Evolutionary conservation across 2,329 filamentous ascomycete genomes (phyloP), one percentile per base, ranked within the genome.

Genomic region (Stemphylium lycopersici): DNA sequence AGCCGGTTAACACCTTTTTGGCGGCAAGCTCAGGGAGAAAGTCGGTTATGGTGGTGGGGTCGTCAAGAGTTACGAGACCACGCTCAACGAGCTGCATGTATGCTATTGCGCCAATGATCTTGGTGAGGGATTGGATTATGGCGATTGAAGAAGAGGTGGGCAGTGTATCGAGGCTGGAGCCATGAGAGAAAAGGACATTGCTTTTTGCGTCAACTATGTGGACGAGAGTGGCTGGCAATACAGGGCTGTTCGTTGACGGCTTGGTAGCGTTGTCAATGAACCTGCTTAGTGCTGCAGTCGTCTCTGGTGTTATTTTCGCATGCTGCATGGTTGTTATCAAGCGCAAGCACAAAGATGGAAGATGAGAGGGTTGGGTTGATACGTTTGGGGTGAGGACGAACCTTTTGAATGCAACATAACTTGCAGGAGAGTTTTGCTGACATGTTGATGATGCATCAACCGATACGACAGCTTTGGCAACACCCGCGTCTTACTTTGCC

Each of bases 41-140:
- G 3, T 32, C 52, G 11, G 29, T 15, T 48, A 69, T 64, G 36
- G 62, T 33, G 10, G 46, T 8, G 3, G 60, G 22, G 18, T 65
- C 58, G 46, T 69, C 65, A 3, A 69, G 61, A 4, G 55, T 52
- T 4, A 56, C 44, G 20, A 64, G 41, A 10, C 53, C 48, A 4
- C 37, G 52, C 11, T 67, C 64, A 6, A 69, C 62, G 36, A 69
- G 65, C 36, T 66, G 67, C 49, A 69, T 56, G 52, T 65, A 63
- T 13, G 61, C 61, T 33, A 69, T 59, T 34, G 64, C 56, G 32
- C 63, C 65, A 39, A 69, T 48, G 50, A 68, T 54, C 37, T 71
- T 71, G 46, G 53, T 67, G 31, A 62, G 40, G 8, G 68, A 71
- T 36, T 65, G 59, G 12, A 65, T 43, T 8, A 58, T 47, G 20